Evolutionary conservation across 2,329 filamentous ascomycete genomes (phyloP).

Genomic region (Xylaria sp.): DNA sequence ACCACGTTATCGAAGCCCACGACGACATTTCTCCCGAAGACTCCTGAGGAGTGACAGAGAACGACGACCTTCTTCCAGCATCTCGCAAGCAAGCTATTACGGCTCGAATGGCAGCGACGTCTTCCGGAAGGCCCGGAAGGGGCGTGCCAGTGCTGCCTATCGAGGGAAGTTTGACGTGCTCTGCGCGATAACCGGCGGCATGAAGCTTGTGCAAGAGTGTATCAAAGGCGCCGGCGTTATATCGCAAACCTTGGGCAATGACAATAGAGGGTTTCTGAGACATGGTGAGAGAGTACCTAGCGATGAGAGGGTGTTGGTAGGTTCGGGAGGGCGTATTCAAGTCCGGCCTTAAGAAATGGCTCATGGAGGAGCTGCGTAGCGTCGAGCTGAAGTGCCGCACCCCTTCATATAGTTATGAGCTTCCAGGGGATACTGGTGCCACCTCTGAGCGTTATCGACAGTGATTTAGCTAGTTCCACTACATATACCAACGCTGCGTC

Average conservation of each 20-base stretch:
- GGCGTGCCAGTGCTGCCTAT: constrained; percentile 2
- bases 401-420: no score
- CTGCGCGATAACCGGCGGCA: constrained; percentile 1
- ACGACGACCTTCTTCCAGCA: constrained; percentile 1
- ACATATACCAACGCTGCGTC: no score
- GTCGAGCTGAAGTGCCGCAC: no score
- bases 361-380: no score
- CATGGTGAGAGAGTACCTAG: not conserved
- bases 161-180: constrained; percentile 7
- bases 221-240: not conserved
- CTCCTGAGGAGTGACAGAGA: constrained; percentile 7
- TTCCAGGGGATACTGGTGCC: no score
- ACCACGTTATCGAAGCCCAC: constrained; percentile 6
- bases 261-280: not conserved
- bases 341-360: no score
- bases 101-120: constrained; percentile 2
- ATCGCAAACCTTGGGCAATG: not conserved
- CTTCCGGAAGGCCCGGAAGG: constrained; percentile 5
- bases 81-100: constrained; percentile 1
- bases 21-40: constrained; percentile 4
- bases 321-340: no score
- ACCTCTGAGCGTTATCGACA: no score
- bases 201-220: constrained; percentile 2
- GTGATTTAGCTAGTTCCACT: no score
- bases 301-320: not conserved